phyloP scores from a whole-genome alignment of 2,329 filamentous ascomycete species.

The Teratosphaeria zuluensis region DNA sequence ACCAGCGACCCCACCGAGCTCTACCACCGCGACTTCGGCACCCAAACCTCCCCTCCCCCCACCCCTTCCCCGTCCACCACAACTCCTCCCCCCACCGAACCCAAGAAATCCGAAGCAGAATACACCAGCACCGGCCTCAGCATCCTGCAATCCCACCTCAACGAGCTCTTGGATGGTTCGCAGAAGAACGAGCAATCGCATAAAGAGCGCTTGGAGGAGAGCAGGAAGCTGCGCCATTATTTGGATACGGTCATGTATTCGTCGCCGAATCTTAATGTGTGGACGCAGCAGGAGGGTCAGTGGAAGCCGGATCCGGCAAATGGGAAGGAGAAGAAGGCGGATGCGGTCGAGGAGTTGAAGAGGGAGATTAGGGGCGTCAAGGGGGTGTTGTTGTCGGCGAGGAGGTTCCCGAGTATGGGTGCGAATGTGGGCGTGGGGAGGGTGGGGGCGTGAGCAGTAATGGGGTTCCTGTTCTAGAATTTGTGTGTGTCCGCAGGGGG shows the following conservation, averaged over 20 bases:
- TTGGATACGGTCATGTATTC: slow-evolving; percentile 50
- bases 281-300: not conserved
- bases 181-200: slow-evolving; percentile 43
- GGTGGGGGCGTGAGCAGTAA: not conserved
- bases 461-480: too few species aligned
- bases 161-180: slow-evolving; percentile 37
- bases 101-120: slow-evolving; percentile 15
- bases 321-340: slow-evolving; percentile 34
- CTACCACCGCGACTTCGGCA: slow-evolving; percentile 71
- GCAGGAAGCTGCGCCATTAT: slow-evolving; percentile 52
- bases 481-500: too few species aligned
- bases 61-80: slow-evolving; percentile 29
- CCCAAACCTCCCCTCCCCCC: slow-evolving; percentile 56
- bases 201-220: slow-evolving; percentile 40
- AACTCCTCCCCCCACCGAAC: not conserved
- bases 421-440: not conserved
- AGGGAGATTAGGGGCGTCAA: slow-evolving; percentile 71
- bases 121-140: slow-evolving; percentile 28
- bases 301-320: not conserved
- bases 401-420: slow-evolving; percentile 49
- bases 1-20: slow-evolving; percentile 62
- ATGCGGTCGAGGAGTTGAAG: slow-evolving; percentile 64
- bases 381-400: slow-evolving; percentile 63
- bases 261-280: not conserved
- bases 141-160: slow-evolving; percentile 40